Evolutionary conservation across 2,329 filamentous ascomycete genomes (phyloP), one percentile per base, ranked within the genome.

Genomic region (Ploettnerulaceae sp.): DNA sequence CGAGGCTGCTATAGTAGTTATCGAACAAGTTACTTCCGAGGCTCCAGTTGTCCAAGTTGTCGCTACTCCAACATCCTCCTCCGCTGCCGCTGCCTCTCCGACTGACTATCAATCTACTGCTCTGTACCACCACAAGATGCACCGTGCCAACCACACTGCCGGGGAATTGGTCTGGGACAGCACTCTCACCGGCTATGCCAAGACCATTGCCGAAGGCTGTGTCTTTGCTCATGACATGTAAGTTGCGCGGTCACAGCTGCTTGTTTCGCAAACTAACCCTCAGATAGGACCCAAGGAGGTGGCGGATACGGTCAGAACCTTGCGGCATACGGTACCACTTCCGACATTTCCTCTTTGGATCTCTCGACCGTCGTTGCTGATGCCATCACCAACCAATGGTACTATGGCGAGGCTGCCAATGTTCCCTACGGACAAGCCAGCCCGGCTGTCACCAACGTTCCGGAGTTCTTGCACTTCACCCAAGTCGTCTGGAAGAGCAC

Each of bases 221-320:
- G 71, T 76, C 32, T 91, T 90, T 58, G 74, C 70, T 24, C 91
- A 97, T 67, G 76, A 90, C 66, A 79, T 79, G 83, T 88, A 77
- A 71, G 81, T 72, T 43, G 8, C n/a, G n/a, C 15, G 15, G 9
- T 5, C 21, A 11, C 7, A 4, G 33, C 14, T 36, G 4, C 9
- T 4, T n/a, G 17, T 32, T 22, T 24, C 11, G 7, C 21, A 8
- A 17, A 43, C 7, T n/a, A 18, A 31, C 29, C 60, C 48, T 25
- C n/a, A 3, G 49, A 32, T 49, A 81, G 76, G 58, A 65, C 70
- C 20, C 70, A 76, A 36, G 77, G 78, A 52, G 73, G 71, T 40
- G 80, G 79, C 45, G 73, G 76, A 34, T 94, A 93, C 63, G 93
- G 93, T 54, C 93, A 98, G 72, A 98, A 97, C 76, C 83, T 97